Base-by-base conservation (phyloP, 768 basidiomycete species). In the Leccinum subtestaceum region DNA sequence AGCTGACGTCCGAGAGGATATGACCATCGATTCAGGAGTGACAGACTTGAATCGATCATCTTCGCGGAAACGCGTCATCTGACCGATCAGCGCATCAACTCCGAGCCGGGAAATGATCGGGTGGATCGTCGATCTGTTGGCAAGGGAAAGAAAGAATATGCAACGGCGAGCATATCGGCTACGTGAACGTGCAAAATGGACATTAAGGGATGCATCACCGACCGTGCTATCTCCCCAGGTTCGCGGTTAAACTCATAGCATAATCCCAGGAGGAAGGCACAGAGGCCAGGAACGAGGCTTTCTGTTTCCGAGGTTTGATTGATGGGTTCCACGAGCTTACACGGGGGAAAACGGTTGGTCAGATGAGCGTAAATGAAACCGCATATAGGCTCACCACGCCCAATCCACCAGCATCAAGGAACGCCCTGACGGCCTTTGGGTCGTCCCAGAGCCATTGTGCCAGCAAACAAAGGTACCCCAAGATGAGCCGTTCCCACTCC, bases 401-500 rank as follows among this genome's bases (percentile, higher is more conserved):
- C 52, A 99, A 75, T 53, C 93, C 94, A 21, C 95, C 93, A 7
- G 93, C 88, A 66, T 92, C 87, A 62, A 99, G 77, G 68, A 98
- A 96, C 69, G 92, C 94, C 60, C 86, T 81, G 53, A 97, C 93
- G 0, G 91, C 88, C 54, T 80, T 83, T 0, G 95, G 87, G 66
- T 97, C 95, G 67, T 98, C 96, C 95, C 95, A 99, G 7, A 97
- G 78, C 97, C 97, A 99, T 61, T 95, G 93, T 4, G 85, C 80
- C 32, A 99, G 79, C 55, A 97, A 72, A 51, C 84, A 84, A 36
- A 98, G 77, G 68, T 98, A 96, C 0, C 87, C 90, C 8, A 92
- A 86, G 67, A 95, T 87, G 50, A 96, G 77, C 59, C 93, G 80
- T 61, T 94, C 93, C 93, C 95, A 98, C 66, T 97, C 95, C 52